These are phyloP conservation scores for Colletotrichum melonis DNA, from an alignment of 2,329 filamentous ascomycete species.

Conservation along the genomic window DNA sequence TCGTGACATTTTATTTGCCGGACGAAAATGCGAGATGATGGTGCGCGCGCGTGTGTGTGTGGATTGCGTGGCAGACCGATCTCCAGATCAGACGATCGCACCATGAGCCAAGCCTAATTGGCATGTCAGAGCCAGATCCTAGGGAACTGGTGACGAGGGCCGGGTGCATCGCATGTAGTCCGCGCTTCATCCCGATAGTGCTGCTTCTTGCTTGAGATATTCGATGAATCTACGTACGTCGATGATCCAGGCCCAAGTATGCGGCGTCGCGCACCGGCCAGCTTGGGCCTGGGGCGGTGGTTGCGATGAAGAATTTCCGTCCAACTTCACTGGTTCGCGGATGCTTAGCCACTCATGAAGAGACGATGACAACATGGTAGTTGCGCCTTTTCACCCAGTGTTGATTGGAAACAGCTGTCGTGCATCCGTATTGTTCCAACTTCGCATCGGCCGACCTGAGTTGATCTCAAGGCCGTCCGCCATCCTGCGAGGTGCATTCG, in stretches of 20 bases:
- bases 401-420: neutral
- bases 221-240: neutral
- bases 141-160: slow-evolving; percentile 12
- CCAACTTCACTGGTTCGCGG: neutral
- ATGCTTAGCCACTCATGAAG: neutral
- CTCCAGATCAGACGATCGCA: slow-evolving; percentile 38
- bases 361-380: neutral
- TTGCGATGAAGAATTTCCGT: neutral
- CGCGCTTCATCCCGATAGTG: slow-evolving; percentile 14
- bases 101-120: slow-evolving; percentile 26
- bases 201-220: slow-evolving; percentile 6
- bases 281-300: neutral
- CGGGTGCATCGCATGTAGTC: slow-evolving; percentile 1
- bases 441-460: neutral
- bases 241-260: neutral
- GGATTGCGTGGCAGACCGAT: slow-evolving; percentile 34
- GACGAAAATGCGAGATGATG: slow-evolving; percentile 25
- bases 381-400: neutral
- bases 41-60: slow-evolving; percentile 10
- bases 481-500: neutral
- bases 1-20: slow-evolving; percentile 13
- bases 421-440: neutral
- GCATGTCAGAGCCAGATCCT: slow-evolving; percentile 30
- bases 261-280: neutral
- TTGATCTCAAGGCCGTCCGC: too few species aligned